Evolutionary conservation across 2,329 filamentous ascomycete species (phyloP), one percentile per base, ranked within the genome.

Genomic region (Pezicula radicicola): DNA sequence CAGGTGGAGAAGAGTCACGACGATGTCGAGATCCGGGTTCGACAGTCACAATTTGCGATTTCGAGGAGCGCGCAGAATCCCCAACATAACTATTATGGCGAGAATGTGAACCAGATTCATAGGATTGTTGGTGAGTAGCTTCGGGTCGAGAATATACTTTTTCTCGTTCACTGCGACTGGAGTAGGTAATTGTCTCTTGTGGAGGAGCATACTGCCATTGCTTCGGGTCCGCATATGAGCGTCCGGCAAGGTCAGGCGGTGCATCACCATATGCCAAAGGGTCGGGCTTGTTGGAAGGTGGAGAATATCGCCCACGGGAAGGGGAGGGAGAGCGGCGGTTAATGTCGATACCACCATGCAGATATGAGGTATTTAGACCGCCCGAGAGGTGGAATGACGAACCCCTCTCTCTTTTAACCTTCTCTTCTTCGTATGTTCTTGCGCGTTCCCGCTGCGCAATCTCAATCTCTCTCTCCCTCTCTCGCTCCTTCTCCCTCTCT

Each of bases 131-230:
- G 8, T 54, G 51, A 10, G 56, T 52, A 40, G 58, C 56, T 8
- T 53, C 49, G 39, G 55, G 54, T 33, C 57, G 52, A 15, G 43
- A 54, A 41, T 53, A 15, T 39, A 60, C 25, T 59, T 52, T 7
- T 60, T 49, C 9, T 44, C 42, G 56, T 42, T 58, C 57, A 28
- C 58, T 59, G 10, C 60, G 61, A 46, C 60, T 68, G 1, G 65
- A 63, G 50, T 72, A 71, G 2, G 61, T 60, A 27, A 64, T 55
- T 21, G 63, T 67, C 40, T 70, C 67, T 46, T 67, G 66, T 1
- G 68, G 56, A 45, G 66, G 66, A 36, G 68, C 69, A 49, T 76
- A 72, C 43, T 75, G 70, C 63, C 66, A 66, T 41, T 63, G 56
- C 44, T 60, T 57, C 1, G 66, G 60, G 19, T 69, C 63, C 1